Percentiles rank a stretch among this genome's conserved stretches.
phyloP scores from a whole-genome alignment of 2,329 filamentous ascomycete genomes.

The Hymenotorrendiella dingleyae region DNA sequence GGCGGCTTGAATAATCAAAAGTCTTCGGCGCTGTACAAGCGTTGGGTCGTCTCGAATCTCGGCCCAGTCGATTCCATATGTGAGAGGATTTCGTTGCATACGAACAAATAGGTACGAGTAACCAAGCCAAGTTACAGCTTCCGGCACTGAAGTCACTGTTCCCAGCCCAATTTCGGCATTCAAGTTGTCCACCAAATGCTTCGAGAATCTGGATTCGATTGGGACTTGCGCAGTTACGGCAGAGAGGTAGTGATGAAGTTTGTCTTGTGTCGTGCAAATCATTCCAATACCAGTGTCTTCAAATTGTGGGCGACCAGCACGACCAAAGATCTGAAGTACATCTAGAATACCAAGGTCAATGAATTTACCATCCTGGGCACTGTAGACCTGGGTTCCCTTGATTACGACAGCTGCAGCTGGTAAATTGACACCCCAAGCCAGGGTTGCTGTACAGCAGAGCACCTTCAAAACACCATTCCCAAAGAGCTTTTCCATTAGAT shows the following conservation, averaged over 20 bases:
- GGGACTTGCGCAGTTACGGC: slow-evolving; percentile 94
- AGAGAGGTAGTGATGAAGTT: slow-evolving; percentile 81
- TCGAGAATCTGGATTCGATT: slow-evolving; percentile 94
- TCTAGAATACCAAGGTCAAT: slow-evolving; percentile 94
- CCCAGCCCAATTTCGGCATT: slow-evolving; percentile 93
- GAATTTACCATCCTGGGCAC: slow-evolving; percentile 92
- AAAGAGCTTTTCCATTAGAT: slow-evolving; percentile 92
- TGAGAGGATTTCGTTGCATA: slow-evolving; percentile 86
- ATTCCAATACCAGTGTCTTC: slow-evolving; percentile 97
- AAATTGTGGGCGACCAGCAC: slow-evolving; percentile 94
- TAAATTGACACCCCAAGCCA: slow-evolving; percentile 98
- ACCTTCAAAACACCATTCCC: slow-evolving; percentile 90
- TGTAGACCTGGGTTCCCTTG: slow-evolving; percentile 97
- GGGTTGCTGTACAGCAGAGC: slow-evolving; percentile 93
- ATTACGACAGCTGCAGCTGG: slow-evolving; percentile 95
- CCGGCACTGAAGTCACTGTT: slow-evolving; percentile 88
- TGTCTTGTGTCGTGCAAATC: slow-evolving; percentile 95
- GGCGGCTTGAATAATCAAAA: slow-evolving; percentile 84
- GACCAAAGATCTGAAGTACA: slow-evolving; percentile 96
- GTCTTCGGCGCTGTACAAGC: slow-evolving; percentile 76
- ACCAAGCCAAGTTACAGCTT: slow-evolving; percentile 94
- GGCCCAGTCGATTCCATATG: slow-evolving; percentile 92
- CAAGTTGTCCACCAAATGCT: slow-evolving; percentile 90
- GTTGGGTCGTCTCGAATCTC: slow-evolving; percentile 85
- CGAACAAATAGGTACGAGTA: slow-evolving; percentile 97